These are phyloP conservation scores for Tubosaeta sp. DNA, from an alignment of 768 basidiomycete species.

Conservation along the genomic window DNA sequence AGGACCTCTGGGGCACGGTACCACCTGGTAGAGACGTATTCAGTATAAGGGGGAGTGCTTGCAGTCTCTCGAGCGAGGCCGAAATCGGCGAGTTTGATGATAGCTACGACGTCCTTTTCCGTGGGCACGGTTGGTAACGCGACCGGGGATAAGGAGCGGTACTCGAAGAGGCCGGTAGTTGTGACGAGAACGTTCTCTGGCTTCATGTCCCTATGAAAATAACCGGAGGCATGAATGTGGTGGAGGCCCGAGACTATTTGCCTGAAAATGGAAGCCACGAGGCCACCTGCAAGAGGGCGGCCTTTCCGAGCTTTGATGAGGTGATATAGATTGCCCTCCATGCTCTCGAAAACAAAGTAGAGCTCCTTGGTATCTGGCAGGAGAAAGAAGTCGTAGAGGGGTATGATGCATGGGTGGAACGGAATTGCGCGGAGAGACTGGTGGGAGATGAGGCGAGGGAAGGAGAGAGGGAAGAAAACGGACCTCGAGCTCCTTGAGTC, in stretches of 20 bases:
- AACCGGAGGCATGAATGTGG: constrained; percentile 89
- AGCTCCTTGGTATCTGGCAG: constrained; percentile 94
- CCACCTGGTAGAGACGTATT: constrained; percentile 99
- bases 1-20: constrained; percentile 98
- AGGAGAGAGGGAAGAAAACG: constrained; percentile 29
- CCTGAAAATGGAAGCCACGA: constrained; percentile 90
- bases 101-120: constrained; percentile 93
- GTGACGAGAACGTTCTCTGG: constrained; percentile 99
- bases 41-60: constrained; percentile 91
- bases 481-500: constrained; percentile 93
- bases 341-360: constrained; percentile 99
- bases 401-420: constrained; percentile 95
- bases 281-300: constrained; percentile 91
- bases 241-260: constrained; percentile 88
- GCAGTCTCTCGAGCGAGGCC: constrained; percentile 89
- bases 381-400: constrained; percentile 98
- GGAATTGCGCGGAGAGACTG: constrained; percentile 94
- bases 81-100: constrained; percentile 98
- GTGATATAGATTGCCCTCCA: constrained; percentile 99
- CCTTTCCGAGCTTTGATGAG: constrained; percentile 97
- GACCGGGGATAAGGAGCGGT: constrained; percentile 72
- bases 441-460: constrained; percentile 11
- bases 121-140: constrained; percentile 58
- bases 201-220: constrained; percentile 99
- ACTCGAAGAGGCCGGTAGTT: constrained; percentile 92